Conservation (phyloP, 2,329 filamentous ascomycete species). For the Ascochyta viciae-villosae region DNA sequence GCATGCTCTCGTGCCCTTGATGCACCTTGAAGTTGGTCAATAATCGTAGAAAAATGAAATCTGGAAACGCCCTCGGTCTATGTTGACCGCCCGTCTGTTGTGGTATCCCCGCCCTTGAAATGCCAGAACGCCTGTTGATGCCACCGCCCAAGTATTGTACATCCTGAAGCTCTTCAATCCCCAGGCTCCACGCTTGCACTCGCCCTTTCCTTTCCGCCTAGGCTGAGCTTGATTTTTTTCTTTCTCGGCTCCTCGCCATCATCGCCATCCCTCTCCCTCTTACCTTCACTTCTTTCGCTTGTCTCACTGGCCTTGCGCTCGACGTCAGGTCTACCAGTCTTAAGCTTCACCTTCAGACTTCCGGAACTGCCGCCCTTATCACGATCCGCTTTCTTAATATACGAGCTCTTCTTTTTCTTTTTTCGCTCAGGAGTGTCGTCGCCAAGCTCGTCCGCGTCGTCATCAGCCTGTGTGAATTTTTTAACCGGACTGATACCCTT, state of each 20-base stretch:
- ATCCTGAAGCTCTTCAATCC: neutral
- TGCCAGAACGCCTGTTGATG: constrained; percentile 17
- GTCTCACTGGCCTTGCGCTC: constrained; percentile 41
- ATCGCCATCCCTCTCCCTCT: constrained; percentile 45
- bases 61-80: constrained; percentile 12
- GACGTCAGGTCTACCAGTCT: constrained; percentile 36
- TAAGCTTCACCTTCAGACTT: constrained; percentile 45
- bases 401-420: constrained; percentile 58
- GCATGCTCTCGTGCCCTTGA: neutral
- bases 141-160: constrained; percentile 6
- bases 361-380: constrained; percentile 33
- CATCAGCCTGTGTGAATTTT: constrained; percentile 32
- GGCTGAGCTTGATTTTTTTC: constrained; percentile 49
- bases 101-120: constrained; percentile 19
- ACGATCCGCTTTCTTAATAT: constrained; percentile 50
- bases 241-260: constrained; percentile 42
- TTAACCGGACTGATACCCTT: constrained; percentile 47
- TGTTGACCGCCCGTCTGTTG: constrained; percentile 13
- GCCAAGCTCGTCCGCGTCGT: constrained; percentile 41
- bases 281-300: constrained; percentile 41
- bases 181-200: constrained; percentile 18
- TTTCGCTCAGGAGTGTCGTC: constrained; percentile 53
- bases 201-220: constrained; percentile 26
- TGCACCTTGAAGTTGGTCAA: neutral
- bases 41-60: neutral